Evolutionary conservation across 306 rosid genomes (phyloP), one percentile per base, ranked within the genome.

Genomic region (Trifolium fragiferum): DNA sequence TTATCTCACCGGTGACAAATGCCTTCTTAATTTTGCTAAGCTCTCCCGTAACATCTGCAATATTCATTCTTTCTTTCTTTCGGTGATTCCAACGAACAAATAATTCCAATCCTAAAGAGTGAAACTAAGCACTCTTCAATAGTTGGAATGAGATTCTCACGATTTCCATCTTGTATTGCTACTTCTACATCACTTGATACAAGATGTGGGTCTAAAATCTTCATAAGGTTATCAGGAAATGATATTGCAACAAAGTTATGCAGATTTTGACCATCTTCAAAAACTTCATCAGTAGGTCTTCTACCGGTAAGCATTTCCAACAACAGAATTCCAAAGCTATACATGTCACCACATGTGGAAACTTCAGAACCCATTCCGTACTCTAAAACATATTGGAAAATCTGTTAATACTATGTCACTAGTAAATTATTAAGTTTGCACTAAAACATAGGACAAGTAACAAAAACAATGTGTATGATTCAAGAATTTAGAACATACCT

Each of bases 221-320:
- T 76, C 2, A 65, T 23, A 40, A 74, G 8, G 30, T 74, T 7
- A 44, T 80, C 12, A 43, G 78, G 53, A 59, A 82, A 23, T 14
- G 72, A 75, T 7, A 2, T 13, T 33, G 20, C 38, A 7, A 66
- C 80, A 73, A 23, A 79, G 21, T 79, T 57, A 51, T 65, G 86
- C 12, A 82, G 67, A 64, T 68, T 59, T 2, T 23, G 55, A 40
- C 19, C 71, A 41, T 76, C 76, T 76, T 38, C 6, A n/a, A 85
- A 76, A 15, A 55, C 57, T 72, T 75, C 74, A 57, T 81, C 74
- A 8, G 72, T 78, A 7, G 84, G 77, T 18, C 55, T 75, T 21
- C 32, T 57, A 76, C 84, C 76, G 0, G 74, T 80, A 23, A 85
- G 54, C 70, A 85, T 82, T 64, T 85, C 82, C 41, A 85, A 66